phyloP scores from a whole-genome alignment of 257 asterid genomes.

The Fraxinus excelsior region DNA sequence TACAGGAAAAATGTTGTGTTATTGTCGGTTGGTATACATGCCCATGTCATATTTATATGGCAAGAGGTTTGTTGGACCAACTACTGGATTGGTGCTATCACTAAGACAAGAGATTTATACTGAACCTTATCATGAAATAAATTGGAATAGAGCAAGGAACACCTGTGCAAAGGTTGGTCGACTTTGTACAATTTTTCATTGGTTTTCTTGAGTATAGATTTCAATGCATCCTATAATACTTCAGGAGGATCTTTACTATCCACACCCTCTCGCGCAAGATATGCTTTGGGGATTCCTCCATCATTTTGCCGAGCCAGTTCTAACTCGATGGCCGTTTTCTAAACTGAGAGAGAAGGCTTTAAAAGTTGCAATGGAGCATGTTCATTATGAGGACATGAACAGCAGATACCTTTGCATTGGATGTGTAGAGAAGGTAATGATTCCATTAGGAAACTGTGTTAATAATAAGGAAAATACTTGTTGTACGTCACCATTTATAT shows the following conservation, averaged over 20 bases:
- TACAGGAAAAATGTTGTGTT: conserved; percentile 53
- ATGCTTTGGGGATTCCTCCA: conserved; percentile 52
- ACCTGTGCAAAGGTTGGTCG: conserved; percentile 50
- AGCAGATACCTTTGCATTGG: conserved; percentile 56
- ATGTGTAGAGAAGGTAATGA: conserved; percentile 46
- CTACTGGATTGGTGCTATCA: conserved; percentile 24
- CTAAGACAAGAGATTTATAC: conserved; percentile 43
- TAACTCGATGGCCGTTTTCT: conserved; percentile 54
- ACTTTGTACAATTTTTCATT: not conserved
- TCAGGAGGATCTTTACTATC: conserved; percentile 61
- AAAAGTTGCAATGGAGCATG: conserved; percentile 44
- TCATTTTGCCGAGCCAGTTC: conserved; percentile 45
- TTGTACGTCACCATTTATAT: no score
- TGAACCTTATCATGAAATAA: conserved; percentile 37
- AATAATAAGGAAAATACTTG: no score
- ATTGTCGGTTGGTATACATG: conserved; percentile 53
- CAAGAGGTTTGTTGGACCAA: conserved; percentile 52
- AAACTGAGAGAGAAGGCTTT: conserved; percentile 45
- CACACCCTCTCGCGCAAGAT: conserved; percentile 58
- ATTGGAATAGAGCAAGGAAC: conserved; percentile 54
- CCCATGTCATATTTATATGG: conserved; percentile 73
- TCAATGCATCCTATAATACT: not conserved
- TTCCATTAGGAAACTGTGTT: not conserved
- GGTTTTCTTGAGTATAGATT: not conserved
- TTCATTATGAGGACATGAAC: conserved; percentile 54